Percentiles rank a stretch among this genome's conserved stretches.
Conservation (phyloP, 2,329 filamentous ascomycete genomes). For the Trichoderma sp. region DNA sequence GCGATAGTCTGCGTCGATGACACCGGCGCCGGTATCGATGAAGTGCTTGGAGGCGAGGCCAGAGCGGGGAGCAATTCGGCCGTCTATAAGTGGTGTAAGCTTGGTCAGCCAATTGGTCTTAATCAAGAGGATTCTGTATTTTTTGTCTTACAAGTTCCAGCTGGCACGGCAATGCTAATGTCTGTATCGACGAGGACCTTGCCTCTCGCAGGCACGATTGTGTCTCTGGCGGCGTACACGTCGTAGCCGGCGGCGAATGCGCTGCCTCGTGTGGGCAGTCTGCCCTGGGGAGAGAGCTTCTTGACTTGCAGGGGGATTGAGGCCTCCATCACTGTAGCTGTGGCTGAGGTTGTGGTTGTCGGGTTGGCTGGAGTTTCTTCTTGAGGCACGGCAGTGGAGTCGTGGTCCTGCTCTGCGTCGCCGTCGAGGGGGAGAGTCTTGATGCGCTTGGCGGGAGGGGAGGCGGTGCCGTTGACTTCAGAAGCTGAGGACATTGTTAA, state of each 20-base stretch:
- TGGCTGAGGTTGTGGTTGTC: slow-evolving; percentile 33
- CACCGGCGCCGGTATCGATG: slow-evolving; percentile 93
- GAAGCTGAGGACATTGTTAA: slow-evolving; percentile 36
- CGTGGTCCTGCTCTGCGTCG: slow-evolving; percentile 5
- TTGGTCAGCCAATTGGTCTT: background rate
- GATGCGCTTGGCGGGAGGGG: slow-evolving; percentile 78
- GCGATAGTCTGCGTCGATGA: slow-evolving; percentile 97
- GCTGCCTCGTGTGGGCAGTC: slow-evolving; percentile 84
- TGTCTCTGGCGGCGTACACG: slow-evolving; percentile 77
- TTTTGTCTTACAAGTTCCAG: slow-evolving; percentile 74
- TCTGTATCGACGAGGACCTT: slow-evolving; percentile 89
- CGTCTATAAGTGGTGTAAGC: slow-evolving; percentile 59
- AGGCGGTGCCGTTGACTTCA: slow-evolving; percentile 61
- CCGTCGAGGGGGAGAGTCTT: slow-evolving; percentile 58
- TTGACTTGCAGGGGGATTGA: slow-evolving; percentile 78
- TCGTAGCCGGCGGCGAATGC: slow-evolving; percentile 93
- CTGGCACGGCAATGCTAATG: slow-evolving; percentile 86
- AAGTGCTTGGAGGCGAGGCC: slow-evolving; percentile 91
- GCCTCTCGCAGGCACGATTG: slow-evolving; percentile 77
- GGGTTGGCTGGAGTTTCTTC: background rate
- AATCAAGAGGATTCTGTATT: too few species aligned
- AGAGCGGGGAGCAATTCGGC: slow-evolving; percentile 87
- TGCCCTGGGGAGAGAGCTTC: slow-evolving; percentile 80
- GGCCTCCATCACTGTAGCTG: slow-evolving; percentile 45
- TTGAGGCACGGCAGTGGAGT: background rate